Base-by-base conservation (phyloP, 257 asterid species). In the Nicotiana tabacum region DNA sequence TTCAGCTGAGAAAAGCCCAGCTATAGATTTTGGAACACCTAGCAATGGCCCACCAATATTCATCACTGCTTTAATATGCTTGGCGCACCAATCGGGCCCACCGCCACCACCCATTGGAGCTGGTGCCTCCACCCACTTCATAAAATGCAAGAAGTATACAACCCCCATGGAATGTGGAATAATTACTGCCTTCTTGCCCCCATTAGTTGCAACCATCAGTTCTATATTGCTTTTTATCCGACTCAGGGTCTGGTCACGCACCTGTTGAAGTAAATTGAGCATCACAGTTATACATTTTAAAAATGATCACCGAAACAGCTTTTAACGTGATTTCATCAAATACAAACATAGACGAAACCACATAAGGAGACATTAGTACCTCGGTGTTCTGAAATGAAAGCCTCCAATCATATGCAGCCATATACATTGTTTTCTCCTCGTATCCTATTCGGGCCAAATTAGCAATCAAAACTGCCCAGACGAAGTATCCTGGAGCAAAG, bases 321-420 rank as follows among this genome's bases (percentile, higher is more conserved):
- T 27, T 76, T 51, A 76, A 29, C 46, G 29, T 76, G 80, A 51
- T 76, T 27, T 76, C 39, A 76, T 51, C 80, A 76, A 51, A 29
- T 27, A 76, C 65, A 76, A 76, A 29, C 64, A 16, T 15, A 51
- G 64, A 51, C 64, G 29, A 76, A 16, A 27, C 46, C 16, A 24
- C 46, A 76, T 76, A 76, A 74, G 81, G 82, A 33, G 82, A 58
- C 46, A 56, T 81, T 29, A 70, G 29, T 85, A 91, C 99, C 97
- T 95, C 99, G 4, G 98, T 95, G 89, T 95, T 95, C 83, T 95
- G 99, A 87, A 95, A 95, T 68, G 99, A 91, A 66, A 95, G 94
- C 84, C 99, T 91, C 99, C 99, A 95, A 88, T 95, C 99, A 83
- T 95, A 95, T 58, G 98, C 90, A 85, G 99, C 99, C 99, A 95